Evolutionary conservation across 208 protist genomes (phyloP), one percentile per base, ranked within the genome.

Genomic region (Trypanosoma vivax): DNA sequence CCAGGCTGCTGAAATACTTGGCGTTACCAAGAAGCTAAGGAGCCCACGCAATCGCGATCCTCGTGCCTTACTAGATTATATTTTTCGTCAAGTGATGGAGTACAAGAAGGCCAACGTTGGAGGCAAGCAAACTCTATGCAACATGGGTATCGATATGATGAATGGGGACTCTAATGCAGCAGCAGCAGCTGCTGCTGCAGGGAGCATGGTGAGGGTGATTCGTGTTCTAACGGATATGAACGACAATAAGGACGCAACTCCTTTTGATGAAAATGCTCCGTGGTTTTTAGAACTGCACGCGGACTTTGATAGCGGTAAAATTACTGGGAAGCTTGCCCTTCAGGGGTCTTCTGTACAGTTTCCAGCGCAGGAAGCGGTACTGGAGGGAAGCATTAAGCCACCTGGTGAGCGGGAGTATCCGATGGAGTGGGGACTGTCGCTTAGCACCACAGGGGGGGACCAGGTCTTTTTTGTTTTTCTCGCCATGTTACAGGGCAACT

Each of bases 1-100:
- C 19, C 91, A 96, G 62, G 89, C 76, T 2, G 87, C 90, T 5
- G 94, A 97, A 57, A 85, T 98, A 27, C 79, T 97, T 65, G 95
- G 95, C 0, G 84, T 98, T 13, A 95, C 88, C 6, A 88, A 91
- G 63, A 86, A 90, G 69, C 66, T 96, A 40, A 76, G 85, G 63
- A 89, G 79, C 58, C 82, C 86, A 27, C 87, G 81, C 46, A 92
- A 90, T 62, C 79, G 83, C 54, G 86, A 96, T 54, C 83, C 82
- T 16, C 76, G 83, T 25, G 79, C 93, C 16, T 74, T 98, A 52
- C 76, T 98, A 39, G 86, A 96, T 56, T 91, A 95, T 56, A 67
- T 97, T 2, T 96, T 97, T 46, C 83, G 79, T 14, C 88, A 98
- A 55, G 75, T 97, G n/a, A 81, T 93, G 13, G 73, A 93, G 38